Percentiles rank a stretch among this genome's conserved stretches.
Conservation (phyloP, 805 yeast species). For the Schizosaccharomyces pombe region DNA sequence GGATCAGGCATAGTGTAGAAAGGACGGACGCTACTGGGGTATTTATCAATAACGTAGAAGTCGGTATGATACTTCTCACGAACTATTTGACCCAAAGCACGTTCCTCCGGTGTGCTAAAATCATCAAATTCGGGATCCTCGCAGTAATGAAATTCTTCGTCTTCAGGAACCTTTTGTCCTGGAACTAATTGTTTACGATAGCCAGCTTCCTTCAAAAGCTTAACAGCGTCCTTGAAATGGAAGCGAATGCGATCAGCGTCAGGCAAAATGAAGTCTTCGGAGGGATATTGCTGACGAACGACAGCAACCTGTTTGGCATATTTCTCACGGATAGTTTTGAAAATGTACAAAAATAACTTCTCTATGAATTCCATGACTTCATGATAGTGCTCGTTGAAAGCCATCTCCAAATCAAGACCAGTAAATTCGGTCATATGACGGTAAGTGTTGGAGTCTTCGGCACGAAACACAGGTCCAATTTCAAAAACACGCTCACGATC, state of each 20-base stretch:
- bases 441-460: slow-evolving; percentile 96
- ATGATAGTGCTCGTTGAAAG: slow-evolving; percentile 93
- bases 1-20: slow-evolving; percentile 99
- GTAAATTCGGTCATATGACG: slow-evolving; percentile 98
- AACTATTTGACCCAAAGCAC: slow-evolving; percentile 70
- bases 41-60: slow-evolving; percentile 91
- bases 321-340: slow-evolving; percentile 57
- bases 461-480: slow-evolving; percentile 94
- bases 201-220: slow-evolving; percentile 66
- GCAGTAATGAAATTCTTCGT: slow-evolving; percentile 16
- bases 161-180: not conserved
- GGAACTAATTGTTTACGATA: slow-evolving; percentile 1
- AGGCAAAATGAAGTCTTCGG: slow-evolving; percentile 85
- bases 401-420: slow-evolving; percentile 94
- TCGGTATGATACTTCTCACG: slow-evolving; percentile 91
- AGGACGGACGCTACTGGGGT: slow-evolving; percentile 91
- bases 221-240: slow-evolving; percentile 76
- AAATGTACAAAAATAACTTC: slow-evolving; percentile 70
- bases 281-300: slow-evolving; percentile 80
- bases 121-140: slow-evolving; percentile 64
- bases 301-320: slow-evolving; percentile 64
- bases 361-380: slow-evolving; percentile 46
- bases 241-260: slow-evolving; percentile 48
- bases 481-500: slow-evolving; percentile 93
- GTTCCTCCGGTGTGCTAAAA: slow-evolving; percentile 82